Evolutionary conservation across 768 basidiomycete genomes (phyloP).

Genomic region (Pleurotus tuoliensis): DNA sequence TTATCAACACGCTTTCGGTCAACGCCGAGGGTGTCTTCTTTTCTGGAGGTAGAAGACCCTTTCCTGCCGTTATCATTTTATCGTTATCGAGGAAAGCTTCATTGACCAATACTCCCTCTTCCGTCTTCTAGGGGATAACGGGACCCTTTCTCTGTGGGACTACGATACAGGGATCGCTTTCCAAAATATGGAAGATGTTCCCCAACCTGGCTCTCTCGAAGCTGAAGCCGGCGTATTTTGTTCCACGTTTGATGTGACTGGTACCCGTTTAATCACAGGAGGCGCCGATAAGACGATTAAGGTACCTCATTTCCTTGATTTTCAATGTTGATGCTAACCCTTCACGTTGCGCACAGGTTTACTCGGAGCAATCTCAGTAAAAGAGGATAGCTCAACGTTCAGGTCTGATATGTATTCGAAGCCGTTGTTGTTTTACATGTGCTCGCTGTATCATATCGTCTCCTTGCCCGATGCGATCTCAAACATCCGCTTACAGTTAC

Average conservation of each 20-base stretch:
- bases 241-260: conserved; percentile 95
- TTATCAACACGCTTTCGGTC: conserved; percentile 93
- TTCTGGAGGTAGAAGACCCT: conserved; percentile 71
- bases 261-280: conserved; percentile 90
- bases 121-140: conserved; percentile 74
- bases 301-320: conserved; percentile 36
- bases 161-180: conserved; percentile 92
- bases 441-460: neutral
- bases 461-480: neutral
- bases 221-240: conserved; percentile 97
- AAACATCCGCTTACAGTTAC: too few species aligned
- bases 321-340: conserved; percentile 1
- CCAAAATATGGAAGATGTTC: conserved; percentile 90
- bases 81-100: neutral
- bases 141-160: conserved; percentile 90
- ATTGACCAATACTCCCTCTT: neutral
- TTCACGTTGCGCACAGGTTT: conserved; percentile 36
- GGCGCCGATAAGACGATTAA: conserved; percentile 99
- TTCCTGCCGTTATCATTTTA: conserved; percentile 5
- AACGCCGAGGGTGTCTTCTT: conserved; percentile 97
- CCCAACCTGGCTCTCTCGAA: conserved; percentile 96
- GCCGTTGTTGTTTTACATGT: too few species aligned
- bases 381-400: neutral
- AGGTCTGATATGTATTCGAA: too few species aligned
- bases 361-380: conserved; percentile 68